Evolutionary conservation across 192 early-diverging fungal species (phyloP).

Genomic region (Chytriomyces sp.): DNA sequence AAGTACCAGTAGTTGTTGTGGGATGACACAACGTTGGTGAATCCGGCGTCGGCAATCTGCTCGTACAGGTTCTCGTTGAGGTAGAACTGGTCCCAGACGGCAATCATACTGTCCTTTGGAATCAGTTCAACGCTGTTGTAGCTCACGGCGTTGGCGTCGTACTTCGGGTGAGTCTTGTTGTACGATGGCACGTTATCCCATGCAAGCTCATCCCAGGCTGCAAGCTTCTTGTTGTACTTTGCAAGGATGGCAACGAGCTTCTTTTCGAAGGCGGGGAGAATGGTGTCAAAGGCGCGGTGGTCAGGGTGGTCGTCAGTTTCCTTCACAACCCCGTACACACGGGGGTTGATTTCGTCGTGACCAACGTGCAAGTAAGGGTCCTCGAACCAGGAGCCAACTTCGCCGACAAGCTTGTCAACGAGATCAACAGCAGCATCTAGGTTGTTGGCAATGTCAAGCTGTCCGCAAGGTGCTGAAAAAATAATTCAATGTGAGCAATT

Average conservation of each 20-base stretch:
- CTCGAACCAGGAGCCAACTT: constrained; percentile 68
- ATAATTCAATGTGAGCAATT: too few relatives aligned
- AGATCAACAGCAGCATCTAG: constrained; percentile 60
- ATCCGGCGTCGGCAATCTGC: not conserved
- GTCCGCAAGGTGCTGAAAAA: constrained; percentile 69
- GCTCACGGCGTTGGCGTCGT: not conserved
- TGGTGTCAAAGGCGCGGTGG: not conserved
- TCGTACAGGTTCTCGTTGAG: not conserved
- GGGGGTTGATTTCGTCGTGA: constrained; percentile 41
- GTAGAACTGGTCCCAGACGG: constrained; percentile 2
- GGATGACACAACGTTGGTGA: constrained; percentile 3
- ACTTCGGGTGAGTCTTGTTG: not conserved
- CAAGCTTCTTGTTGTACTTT: constrained; percentile 24
- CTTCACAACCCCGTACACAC: not conserved
- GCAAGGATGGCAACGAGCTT: constrained; percentile 3
- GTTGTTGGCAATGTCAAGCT: constrained; percentile 64
- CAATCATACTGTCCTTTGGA: not conserved
- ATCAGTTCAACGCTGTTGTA: not conserved
- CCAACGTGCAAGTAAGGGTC: constrained; percentile 79
- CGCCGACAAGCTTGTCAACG: constrained; percentile 65
- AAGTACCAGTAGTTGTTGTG: constrained; percentile 18
- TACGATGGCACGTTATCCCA: not conserved
- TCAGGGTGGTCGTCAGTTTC: not conserved
- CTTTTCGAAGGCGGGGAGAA: constrained; percentile 6
- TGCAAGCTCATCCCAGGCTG: constrained; percentile 28